phyloP scores from a whole-genome alignment of 2,329 filamentous ascomycete genomes.

The Monosporascus sp. region DNA sequence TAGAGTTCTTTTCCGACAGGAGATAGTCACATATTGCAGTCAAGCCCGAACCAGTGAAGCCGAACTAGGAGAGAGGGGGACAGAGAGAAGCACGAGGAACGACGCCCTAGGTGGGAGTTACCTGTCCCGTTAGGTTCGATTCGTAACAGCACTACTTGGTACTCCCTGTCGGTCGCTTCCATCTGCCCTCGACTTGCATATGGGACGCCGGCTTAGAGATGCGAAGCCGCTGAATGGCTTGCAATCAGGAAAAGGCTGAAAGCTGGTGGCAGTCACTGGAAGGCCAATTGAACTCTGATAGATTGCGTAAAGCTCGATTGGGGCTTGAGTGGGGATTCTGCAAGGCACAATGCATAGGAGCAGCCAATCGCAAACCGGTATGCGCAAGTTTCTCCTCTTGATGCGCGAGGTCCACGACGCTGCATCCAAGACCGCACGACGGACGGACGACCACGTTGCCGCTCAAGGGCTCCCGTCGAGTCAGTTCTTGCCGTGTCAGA shows the following conservation, averaged over 20 bases:
- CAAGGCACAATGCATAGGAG: neutral
- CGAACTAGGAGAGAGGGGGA: too few species aligned
- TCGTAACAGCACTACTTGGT: too few species aligned
- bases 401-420: neutral
- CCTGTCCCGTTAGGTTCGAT: too few species aligned
- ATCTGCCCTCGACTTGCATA: neutral
- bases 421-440: constrained; percentile 10
- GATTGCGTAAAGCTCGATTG: neutral
- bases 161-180: too few species aligned
- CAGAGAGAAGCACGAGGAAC: too few species aligned
- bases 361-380: neutral
- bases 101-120: too few species aligned
- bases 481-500: neutral
- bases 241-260: neutral
- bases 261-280: neutral
- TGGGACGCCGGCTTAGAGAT: neutral
- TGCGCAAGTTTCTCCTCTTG: neutral
- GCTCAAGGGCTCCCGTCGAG: neutral
- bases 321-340: neutral
- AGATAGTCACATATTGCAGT: too few species aligned
- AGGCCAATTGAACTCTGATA: neutral
- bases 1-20: too few species aligned
- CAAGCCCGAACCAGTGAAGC: too few species aligned
- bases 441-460: constrained; percentile 16
- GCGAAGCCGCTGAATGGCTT: neutral